Evolutionary conservation across 495 filamentous ascomycete species (phyloP).

Genomic region (Echria macrotheca): DNA sequence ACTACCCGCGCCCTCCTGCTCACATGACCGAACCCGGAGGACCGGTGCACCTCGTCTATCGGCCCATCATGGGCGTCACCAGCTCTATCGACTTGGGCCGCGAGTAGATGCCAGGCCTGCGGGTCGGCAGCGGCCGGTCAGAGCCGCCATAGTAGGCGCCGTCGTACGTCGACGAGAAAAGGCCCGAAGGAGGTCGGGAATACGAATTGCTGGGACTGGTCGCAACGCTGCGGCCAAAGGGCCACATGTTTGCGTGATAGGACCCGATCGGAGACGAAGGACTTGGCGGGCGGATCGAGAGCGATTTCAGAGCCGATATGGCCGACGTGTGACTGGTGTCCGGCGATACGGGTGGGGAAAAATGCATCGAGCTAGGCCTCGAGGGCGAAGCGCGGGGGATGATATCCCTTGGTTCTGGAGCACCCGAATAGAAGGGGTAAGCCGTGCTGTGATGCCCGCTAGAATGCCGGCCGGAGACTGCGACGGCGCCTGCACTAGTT

Average conservation of each 20-base stretch:
- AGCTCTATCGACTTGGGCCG: conserved; percentile 48
- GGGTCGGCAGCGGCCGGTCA: conserved; percentile 41
- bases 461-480: conserved; percentile 21
- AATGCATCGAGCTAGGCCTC: conserved; percentile 34
- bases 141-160: conserved; percentile 30
- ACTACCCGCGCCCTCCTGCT: not conserved
- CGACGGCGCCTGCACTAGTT: conserved; percentile 23
- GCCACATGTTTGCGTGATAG: conserved; percentile 36
- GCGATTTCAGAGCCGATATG: conserved; percentile 40
- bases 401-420: conserved; percentile 43
- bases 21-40: not conserved
- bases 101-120: conserved; percentile 40
- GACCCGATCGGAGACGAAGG: conserved; percentile 38
- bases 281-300: conserved; percentile 41
- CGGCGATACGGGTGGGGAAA: conserved; percentile 40
- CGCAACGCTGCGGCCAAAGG: conserved; percentile 39
- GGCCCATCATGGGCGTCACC: conserved; percentile 44
- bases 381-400: conserved; percentile 48
- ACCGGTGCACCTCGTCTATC: conserved; percentile 18
- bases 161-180: conserved; percentile 45
- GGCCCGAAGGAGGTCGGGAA: conserved; percentile 27
- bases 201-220: conserved; percentile 45
- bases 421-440: conserved; percentile 34
- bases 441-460: conserved; percentile 19
- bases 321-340: conserved; percentile 31